Evolutionary conservation across 768 basidiomycete genomes (phyloP).

Genomic region (Suillus sp.): DNA sequence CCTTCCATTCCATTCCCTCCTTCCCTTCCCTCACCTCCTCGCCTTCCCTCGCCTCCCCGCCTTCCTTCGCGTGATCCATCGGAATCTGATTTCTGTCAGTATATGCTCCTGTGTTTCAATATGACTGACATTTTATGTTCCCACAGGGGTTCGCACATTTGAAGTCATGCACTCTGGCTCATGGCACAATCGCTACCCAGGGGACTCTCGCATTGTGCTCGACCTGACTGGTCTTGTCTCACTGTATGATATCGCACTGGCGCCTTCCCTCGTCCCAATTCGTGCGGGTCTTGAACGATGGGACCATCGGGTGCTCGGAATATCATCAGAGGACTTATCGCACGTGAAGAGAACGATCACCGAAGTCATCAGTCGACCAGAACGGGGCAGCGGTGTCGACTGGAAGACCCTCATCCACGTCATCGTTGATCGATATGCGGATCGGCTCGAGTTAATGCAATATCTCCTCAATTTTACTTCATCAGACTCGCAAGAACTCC

Average conservation of each 20-base stretch:
- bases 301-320: conserved; percentile 22
- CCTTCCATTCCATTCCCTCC: no score
- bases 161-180: conserved; percentile 24
- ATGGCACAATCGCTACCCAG: conserved; percentile 29
- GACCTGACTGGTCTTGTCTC: conserved; percentile 26
- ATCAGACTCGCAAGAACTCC: conserved; percentile 17
- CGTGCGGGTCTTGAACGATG: conserved; percentile 23
- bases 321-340: conserved; percentile 18
- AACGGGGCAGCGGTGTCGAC: conserved; percentile 38
- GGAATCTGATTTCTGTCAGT: background rate
- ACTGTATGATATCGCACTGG: conserved; percentile 30
- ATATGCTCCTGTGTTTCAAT: background rate
- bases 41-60: no score
- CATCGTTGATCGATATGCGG: conserved; percentile 43
- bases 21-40: no score
- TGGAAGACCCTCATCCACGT: conserved; percentile 43
- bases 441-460: conserved; percentile 44
- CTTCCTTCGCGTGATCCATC: no score
- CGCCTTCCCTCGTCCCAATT: conserved; percentile 20
- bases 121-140: background rate
- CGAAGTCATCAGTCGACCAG: conserved; percentile 9
- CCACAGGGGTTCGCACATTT: background rate
- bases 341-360: conserved; percentile 13
- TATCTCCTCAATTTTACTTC: conserved; percentile 34
- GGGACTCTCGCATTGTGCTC: conserved; percentile 28